Conservation (phyloP, 108 stramenopile species). For the Chaetoceros tenuissimus region DNA sequence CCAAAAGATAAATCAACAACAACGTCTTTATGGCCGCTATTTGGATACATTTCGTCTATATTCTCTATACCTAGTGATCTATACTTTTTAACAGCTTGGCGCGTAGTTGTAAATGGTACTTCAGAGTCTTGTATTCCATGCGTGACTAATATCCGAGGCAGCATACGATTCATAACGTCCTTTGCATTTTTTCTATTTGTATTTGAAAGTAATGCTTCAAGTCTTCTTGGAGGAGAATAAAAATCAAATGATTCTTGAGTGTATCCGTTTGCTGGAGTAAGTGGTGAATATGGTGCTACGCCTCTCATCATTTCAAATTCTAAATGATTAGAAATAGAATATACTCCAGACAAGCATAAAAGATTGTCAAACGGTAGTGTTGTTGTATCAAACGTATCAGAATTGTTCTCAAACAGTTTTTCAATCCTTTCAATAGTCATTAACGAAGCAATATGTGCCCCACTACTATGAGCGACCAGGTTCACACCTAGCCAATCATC, state of each 20-base stretch:
- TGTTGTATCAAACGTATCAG: background rate
- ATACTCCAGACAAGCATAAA: conserved; percentile 21
- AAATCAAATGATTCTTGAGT: no score
- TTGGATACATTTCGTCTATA: no score
- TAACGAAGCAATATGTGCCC: conserved; percentile 19
- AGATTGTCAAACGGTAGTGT: conserved; percentile 1
- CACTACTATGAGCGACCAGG: conserved; percentile 27
- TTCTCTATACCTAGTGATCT: no score
- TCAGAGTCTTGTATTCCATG: conserved; percentile 78
- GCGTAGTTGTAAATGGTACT: conserved; percentile 71
- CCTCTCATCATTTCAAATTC: conserved; percentile 19
- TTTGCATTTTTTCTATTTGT: no score
- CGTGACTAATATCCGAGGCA: conserved; percentile 35
- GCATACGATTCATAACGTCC: conserved; percentile 5
- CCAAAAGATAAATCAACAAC: no score
- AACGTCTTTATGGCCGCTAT: no score
- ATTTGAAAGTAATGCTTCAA: no score
- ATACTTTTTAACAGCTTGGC: conserved; percentile 55
- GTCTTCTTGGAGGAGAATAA: no score
- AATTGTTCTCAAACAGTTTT: background rate
- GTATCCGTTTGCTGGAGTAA: conserved; percentile 16
- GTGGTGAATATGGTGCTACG: conserved; percentile 21
- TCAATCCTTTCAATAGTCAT: conserved; percentile 3
- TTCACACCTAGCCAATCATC: background rate
- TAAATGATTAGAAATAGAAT: conserved; percentile 25